Evolutionary conservation across 768 basidiomycete genomes (phyloP).

Genomic region (Mrakia frigida): DNA sequence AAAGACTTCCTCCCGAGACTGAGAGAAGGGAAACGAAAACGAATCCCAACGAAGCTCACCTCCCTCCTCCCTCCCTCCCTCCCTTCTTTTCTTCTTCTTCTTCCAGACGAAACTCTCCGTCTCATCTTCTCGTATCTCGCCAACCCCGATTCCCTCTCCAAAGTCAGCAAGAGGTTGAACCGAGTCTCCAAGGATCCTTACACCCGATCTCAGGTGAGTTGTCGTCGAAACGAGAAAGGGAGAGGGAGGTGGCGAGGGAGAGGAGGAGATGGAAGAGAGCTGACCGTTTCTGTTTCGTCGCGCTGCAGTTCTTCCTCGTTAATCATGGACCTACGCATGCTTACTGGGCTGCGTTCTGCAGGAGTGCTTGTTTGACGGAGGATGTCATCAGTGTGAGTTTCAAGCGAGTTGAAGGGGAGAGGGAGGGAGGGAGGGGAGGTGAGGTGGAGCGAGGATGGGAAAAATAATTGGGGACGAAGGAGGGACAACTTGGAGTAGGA

Average conservation of each 20-base stretch:
- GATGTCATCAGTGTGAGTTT: background rate
- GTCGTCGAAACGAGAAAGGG: background rate
- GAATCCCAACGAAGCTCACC: background rate
- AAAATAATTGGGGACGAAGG: no score
- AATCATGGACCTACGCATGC: background rate
- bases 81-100: background rate
- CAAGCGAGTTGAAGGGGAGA: no score
- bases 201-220: background rate
- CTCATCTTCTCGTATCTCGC: background rate
- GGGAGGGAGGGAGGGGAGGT: no score
- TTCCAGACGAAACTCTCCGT: background rate
- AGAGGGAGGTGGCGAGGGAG: background rate
- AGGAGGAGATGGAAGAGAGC: background rate
- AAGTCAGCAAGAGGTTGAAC: background rate
- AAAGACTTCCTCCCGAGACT: background rate
- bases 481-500: no score
- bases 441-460: background rate
- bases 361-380: background rate
- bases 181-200: background rate
- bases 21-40: background rate
- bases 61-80: background rate
- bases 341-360: background rate
- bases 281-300: background rate
- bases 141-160: background rate
- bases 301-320: background rate